phyloP scores from a whole-genome alignment of 1,139 yeast genomes.

The Geotrichum citri-aurantii region DNA sequence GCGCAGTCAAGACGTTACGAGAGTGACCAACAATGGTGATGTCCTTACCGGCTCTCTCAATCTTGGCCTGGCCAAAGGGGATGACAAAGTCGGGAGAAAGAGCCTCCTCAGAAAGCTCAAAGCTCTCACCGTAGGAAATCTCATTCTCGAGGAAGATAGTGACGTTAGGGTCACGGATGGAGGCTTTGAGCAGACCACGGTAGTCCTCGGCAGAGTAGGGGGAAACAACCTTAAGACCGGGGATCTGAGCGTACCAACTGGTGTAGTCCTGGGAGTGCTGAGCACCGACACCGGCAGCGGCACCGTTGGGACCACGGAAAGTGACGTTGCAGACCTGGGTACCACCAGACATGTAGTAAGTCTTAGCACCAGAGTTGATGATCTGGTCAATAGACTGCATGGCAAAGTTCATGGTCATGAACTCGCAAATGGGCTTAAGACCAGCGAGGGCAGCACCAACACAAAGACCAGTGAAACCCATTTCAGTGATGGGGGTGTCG shows the following conservation, averaged over 20 bases:
- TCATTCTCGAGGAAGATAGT: constrained; percentile 95
- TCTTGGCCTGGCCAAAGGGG: constrained; percentile 94
- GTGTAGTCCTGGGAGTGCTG: constrained; percentile 98
- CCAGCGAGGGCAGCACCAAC: constrained; percentile 98
- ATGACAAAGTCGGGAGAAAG: constrained; percentile 80
- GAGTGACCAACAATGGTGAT: constrained; percentile 86
- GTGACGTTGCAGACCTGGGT: constrained; percentile 94
- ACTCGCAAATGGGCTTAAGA: constrained; percentile 93
- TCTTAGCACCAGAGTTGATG: constrained; percentile 97
- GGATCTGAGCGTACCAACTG: constrained; percentile 97
- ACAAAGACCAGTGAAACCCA: constrained; percentile 97
- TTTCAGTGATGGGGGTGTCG: constrained; percentile 98
- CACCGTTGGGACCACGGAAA: constrained; percentile 99
- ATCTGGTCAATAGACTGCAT: constrained; percentile 99
- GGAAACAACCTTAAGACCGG: constrained; percentile 93
- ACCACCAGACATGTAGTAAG: constrained; percentile 99
- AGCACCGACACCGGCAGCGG: constrained; percentile 99
- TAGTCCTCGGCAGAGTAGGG: constrained; percentile 96
- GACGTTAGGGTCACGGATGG: constrained; percentile 98
- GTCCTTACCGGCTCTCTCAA: constrained; percentile 90
- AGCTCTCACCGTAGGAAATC: constrained; percentile 85
- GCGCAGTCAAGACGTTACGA: constrained; percentile 78
- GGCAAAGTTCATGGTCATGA: constrained; percentile 98
- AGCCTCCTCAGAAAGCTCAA: constrained; percentile 86
- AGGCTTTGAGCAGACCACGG: constrained; percentile 91